Evolutionary conservation across 148 eudicot genomes (phyloP).

Genomic region (Vaccinium corymbosum): DNA sequence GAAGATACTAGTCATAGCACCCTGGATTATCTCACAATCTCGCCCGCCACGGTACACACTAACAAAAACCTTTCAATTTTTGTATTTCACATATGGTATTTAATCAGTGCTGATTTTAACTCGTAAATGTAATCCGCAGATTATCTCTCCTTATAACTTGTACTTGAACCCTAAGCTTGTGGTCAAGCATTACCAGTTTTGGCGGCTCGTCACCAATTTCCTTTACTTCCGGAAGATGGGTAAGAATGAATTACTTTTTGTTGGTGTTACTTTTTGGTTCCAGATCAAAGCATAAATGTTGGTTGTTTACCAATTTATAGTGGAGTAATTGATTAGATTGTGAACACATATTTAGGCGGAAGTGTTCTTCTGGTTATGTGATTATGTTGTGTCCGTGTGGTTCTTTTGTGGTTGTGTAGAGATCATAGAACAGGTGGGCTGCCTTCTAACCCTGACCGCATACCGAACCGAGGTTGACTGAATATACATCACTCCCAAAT

Average conservation of each 20-base stretch:
- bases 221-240: constrained; percentile 98
- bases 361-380: neutral
- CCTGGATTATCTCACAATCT: neutral
- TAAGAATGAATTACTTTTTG: constrained; percentile 24
- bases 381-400: neutral
- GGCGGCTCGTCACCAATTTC: constrained; percentile 95
- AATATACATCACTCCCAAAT: neutral
- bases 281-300: neutral
- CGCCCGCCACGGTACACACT: neutral
- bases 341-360: too few relatives aligned
- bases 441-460: neutral
- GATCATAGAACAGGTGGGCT: neutral
- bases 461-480: neutral
- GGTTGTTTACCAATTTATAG: too few relatives aligned
- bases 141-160: constrained; percentile 79
- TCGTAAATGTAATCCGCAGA: constrained; percentile 44
- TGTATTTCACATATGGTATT: neutral
- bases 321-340: too few relatives aligned
- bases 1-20: neutral
- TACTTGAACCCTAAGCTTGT: constrained; percentile 88
- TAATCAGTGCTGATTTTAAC: constrained; percentile 6
- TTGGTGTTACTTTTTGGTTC: neutral
- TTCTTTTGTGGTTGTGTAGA: neutral
- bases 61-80: neutral
- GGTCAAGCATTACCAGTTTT: constrained; percentile 83